Base-by-base conservation (phyloP, 306 rosid genomes). In the Citrullus colocynthis region DNA sequence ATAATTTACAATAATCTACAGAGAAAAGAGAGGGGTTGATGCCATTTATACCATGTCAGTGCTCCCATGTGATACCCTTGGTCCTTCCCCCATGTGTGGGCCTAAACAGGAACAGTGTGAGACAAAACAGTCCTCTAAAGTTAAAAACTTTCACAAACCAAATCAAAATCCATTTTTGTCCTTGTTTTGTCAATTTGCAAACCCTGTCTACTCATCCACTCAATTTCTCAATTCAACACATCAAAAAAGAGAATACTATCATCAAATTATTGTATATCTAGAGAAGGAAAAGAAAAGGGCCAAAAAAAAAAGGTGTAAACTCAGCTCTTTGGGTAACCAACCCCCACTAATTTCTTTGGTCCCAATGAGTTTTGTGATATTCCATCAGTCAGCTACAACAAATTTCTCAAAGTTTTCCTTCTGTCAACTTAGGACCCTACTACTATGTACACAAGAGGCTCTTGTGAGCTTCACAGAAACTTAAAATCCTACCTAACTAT, bases 41-140 rank as follows among this genome's bases (percentile, higher is more conserved):
- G 20, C 51, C 28, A 66, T 63, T 80, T 80, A 74, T 73, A 70
- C 65, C 62, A 79, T 81, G 88, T 85, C 90, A 81, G 90, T 78
- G 70, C 82, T 28, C 64, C 90, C 85, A 85, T 83, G 90, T 83
- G 90, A 78, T 80, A 59, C 78, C 76, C 52, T 79, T 63, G 82
- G 70, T 79, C 75, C 75, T 82, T 82, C 58, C 20, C 75, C 85
- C 83, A 60, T 86, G 67, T 83, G 88, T 83, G 86, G 83, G 73
- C 78, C 85, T 74, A 52, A 14, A 44, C 63, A 71, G 20, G 15
- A 57, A 80, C 82, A 80, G 57, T 75, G 54, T 42, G 76, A 44
- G 85, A 82, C 88, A 81, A 82, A 82, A 78, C 67, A 67, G 79
- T 69, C 72, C 78, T 57, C 37, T 55, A 82, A 85, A 81, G 83